Evolutionary conservation across 2,329 filamentous ascomycete species (phyloP), one percentile per base, ranked within the genome.

Genomic region (Tothia fuscella): DNA sequence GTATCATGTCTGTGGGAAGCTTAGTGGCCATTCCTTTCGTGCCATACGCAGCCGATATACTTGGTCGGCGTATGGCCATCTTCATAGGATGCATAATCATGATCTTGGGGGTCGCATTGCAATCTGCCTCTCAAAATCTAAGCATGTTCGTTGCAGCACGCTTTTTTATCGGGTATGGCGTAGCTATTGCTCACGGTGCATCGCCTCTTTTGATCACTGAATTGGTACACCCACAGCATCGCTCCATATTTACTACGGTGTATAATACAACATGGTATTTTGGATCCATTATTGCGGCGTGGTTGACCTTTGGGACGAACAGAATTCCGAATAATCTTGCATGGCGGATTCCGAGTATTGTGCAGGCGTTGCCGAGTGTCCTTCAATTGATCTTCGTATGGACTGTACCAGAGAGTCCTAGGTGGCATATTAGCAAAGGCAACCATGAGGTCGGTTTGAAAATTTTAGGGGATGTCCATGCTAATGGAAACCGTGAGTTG

Each of bases 141-240:
- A 60, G 56, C 7, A 66, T 70, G 44, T 77, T 79, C 55, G 72
- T 78, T 55, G 71, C 67, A 33, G 74, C 73, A n/a, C 68, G 74
- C 22, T 78, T 79, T 56, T 55, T 79, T 17, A 67, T 79, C 3
- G 76, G 76, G 42, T 77, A 78, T 46, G 76, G 76, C 30, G 73
- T 76, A 32, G 67, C 70, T 2, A 73, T 80, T 45, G 70, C 71
- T 4, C 68, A 71, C 5, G 68, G 72, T 3, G 74, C 75, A 5
- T 75, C 71, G 1, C 77, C 77, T 1, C 69, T 73, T n/a, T 80
- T 78, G 51, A 71, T 72, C 13, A 71, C 75, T 35, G 78, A 82
- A 53, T 65, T 78, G 43, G 67, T 74, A 2, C 77, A 80, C 51
- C 77, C 78, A 1, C 68, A 70, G 2, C 76, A 74, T 54, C 68